Base-by-base conservation (phyloP, 345 rosid species). In the Euphorbia peplus region DNA sequence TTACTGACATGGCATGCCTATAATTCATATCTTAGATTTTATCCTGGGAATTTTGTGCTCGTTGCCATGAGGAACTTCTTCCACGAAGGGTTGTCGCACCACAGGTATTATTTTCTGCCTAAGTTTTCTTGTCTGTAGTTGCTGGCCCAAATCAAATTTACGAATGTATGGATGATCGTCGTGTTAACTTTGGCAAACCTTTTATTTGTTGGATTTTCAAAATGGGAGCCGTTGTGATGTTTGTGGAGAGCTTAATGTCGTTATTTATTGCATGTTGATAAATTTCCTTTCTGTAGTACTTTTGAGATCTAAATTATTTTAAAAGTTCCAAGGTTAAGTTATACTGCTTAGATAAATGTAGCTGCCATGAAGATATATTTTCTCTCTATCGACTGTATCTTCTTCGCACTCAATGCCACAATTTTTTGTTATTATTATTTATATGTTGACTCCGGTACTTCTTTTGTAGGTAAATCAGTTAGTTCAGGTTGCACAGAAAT, bases 41-140 rank as follows among this genome's bases (percentile, higher is more conserved):
- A 72, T 90, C 93, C 26, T 95, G 99, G 99, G 99, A 95, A 77
- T 95, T 91, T 73, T 95, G 99, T 83, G 93, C 93, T 11, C 90
- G 90, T 4, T 86, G 83, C 24, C 99, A 91, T 78, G 97, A 95
- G 83, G 96, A 95, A 80, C 89, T 95, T 52, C 95, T 89, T 73
- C 99, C 96, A 68, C 93, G 99, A 32, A 91, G 93, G 66, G 80
- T 91, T 80, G 93, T 95, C 78, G 93, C 91, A 47, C 97, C 99
- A 14, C 97, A 95, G 93, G 99, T 95, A 79, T 66, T 30, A 8
- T 22, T 57, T 25, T 63, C 19, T 50, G 42, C 57, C 37, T 55
- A 25, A 68, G 18, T 60, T 60, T 42, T 79, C 21, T 63, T 63
- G 70, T 25, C 53, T 35, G 61, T n/a, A 37, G 19, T 39, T 5